Base-by-base conservation (phyloP, 495 filamentous ascomycete species). In the Annulohypoxylon maeteangense region DNA sequence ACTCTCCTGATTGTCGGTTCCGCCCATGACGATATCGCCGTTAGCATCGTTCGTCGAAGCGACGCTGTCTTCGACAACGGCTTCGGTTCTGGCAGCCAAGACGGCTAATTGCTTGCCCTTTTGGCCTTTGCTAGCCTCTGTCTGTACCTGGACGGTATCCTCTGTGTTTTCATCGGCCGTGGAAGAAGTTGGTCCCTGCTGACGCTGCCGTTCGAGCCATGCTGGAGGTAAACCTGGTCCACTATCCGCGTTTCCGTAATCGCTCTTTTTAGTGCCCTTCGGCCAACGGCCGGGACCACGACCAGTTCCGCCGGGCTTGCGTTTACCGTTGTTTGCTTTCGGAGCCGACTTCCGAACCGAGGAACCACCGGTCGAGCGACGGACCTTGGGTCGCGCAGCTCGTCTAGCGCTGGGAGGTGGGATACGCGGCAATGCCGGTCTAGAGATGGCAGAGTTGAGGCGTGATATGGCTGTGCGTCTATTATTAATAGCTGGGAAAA, bases 401-500 rank as follows among this genome's bases (percentile, higher is more conserved):
- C 68, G 65, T 23, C 76, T 68, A 10, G 65, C 44, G 23, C 54
- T 62, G 11, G 74, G 45, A 62, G 76, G 61, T 7, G 72, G 62
- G 18, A 58, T 34, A 57, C 75, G 75, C 34, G 71, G 66, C 7
- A 61, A 42, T 42, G 79, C 73, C 0, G 81, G 75, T 14, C 82
- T 77, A 1, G 74, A 32, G 14, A 82, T 59, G 11, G 59, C 62
- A n/a, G 75, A 71, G n/a, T 77, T 68, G 16, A 72, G 60, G 50
- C 75, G 75, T 29, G 75, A 72, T 31, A 78, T 63, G 10, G 38
- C 75, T 60, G 23, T 80, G 61, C 63, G 79, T 61, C 80, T 75
- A 23, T 75, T 78, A 22, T 88, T 90, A n/a, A 93, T 82, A 2
- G 91, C 91, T 38, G 94, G 94, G 74, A 91, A 95, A 50, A 97